Base-by-base conservation (phyloP, 2,329 filamentous ascomycete genomes). In the Scolecobasidium constrictum region DNA sequence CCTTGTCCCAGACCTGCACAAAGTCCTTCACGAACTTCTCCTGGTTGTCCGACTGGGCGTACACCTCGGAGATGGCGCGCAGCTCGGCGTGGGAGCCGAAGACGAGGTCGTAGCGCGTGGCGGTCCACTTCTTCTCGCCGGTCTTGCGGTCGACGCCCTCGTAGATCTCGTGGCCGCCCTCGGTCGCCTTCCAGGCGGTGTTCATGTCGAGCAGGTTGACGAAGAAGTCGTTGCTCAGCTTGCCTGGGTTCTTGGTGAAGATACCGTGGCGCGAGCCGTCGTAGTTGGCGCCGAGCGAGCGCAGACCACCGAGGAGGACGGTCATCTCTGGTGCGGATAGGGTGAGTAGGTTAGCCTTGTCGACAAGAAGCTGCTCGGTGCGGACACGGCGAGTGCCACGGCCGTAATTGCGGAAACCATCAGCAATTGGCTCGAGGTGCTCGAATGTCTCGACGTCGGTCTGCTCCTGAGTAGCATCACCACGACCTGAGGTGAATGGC, bases 371-470 rank as follows among this genome's bases (percentile, higher is more conserved):
- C 53, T 83, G 73, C 65, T 88, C 83, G 5, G 76, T 72, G 51
- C 69, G 71, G 22, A 78, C 78, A 34, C 78, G 76, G 1, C 62
- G 47, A 3, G 71, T 77, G 2, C 73, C 73, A 50, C 73, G 68
- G 54, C 81, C 82, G 57, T 83, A 86, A 72, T 83, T 87, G 56
- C 83, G 81, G 81, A 88, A 87, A 4, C 80, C 81, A 49, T 88
- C 83, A n/a, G 72, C 73, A 21, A 66, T 51, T 1, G 83, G 82
- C 67, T 86, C 74, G 20, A 88, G 73, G 63, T 81, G 69, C 46
- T 57, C 58, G 56, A 84, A 78, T 1, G 78, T 77, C 49, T 73
- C 56, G 16, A 71, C 63, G 44, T 88, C 83, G 5, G 83, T 87
- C 63, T 85, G 71, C 55, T 84, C 79, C 59, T 81, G 73, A 0